Evolutionary conservation across 2,329 filamentous ascomycete genomes (phyloP), one percentile per base, ranked within the genome.

Genomic region (Trichoderma hamatum): DNA sequence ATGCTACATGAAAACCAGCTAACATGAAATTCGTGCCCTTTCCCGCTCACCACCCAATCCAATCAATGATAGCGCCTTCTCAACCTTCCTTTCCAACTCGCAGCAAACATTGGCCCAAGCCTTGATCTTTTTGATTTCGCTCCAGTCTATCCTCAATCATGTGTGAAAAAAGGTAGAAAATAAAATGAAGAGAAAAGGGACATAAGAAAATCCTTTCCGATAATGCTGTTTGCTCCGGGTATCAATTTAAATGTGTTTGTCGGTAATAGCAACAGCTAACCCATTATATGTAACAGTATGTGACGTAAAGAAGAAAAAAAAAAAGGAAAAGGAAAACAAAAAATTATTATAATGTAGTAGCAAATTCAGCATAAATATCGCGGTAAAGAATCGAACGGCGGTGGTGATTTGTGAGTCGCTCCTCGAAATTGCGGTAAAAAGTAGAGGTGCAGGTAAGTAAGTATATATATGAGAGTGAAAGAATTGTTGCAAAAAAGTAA

Each of bases 171-270:
- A 60, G 9, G n/a, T 19, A 16, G 16, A 43, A 26, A 30, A 32
- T 32, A 46, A 34, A 21, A 54, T 16, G 56, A 39, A 30, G 21
- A 3, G 10, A 54, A 32, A 26, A 24, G 14, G 16, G 26, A 61
- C 21, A 56, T 4, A 16, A 19, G 16, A 46, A 32, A 61, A 64
- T 21, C 36, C 51, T 39, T 34, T 28, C 63, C 36, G 26, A 34
- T 58, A 16, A 66, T 54, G 34, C 52, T 34, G 52, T 59, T 58
- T 54, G 65, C 65, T 67, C 55, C 65, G 56, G 65, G 56, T 68
- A 68, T 68, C 65, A 68, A 36, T 28, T 63, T 64, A 54, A 54
- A 28, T 67, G 39, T 59, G 64, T 54, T 61, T 68, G 24, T 46
- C 56, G 43, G 32, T 39, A 49, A 61, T 68, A 24, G 46, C 39